Evolutionary conservation across 1,139 yeast genomes (phyloP), one percentile per base, ranked within the genome.

Genomic region (Scheffersomyces illinoinensis): DNA sequence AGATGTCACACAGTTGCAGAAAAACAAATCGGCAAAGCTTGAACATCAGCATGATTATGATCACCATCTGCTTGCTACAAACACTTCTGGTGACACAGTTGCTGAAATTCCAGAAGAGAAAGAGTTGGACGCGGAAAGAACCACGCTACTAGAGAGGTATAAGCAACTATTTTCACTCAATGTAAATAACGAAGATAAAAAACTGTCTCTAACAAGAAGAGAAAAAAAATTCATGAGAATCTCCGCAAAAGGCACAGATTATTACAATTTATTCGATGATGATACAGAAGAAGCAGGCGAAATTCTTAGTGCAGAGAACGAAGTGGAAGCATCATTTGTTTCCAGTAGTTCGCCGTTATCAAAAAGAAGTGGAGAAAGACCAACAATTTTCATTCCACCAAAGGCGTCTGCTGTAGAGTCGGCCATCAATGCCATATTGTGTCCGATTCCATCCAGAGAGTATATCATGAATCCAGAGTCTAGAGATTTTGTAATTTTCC

Each of bases 401-500:
- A 75, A 77, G 60, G 83, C 85, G 0, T 77, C 82, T 0, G 77
- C 82, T 0, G 73, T 81, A 2, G 84, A 78, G 59, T 77, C 82
- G 7, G 84, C 84, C 3, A 63, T 81, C 20, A 77, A 71, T 61
- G 72, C 82, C 0, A 61, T 81, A 2, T 62, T 81, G n/a, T 76
- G 81, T 59, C 85, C 85, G 0, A 69, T 75, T n/a, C 85, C 85
- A 0, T 71, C 80, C 2, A 62, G 63, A 10, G 63, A 69, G 12
- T 81, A 66, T 61, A 70, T 81, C 17, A 61, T 71, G 50, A 67
- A 76, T 23, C 85, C 85, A 0, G 72, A 71, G 0, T 61, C 76
- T 1, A 77, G 97, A 50, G 75, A 78, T 33, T 84, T 83, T 47
- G 82, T 85, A 1, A 87, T 91, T 12, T 79, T 95, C 65, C 99